These are phyloP conservation scores for Amanita muscaria DNA, from an alignment of 768 basidiomycete species.

Conservation along the genomic window DNA sequence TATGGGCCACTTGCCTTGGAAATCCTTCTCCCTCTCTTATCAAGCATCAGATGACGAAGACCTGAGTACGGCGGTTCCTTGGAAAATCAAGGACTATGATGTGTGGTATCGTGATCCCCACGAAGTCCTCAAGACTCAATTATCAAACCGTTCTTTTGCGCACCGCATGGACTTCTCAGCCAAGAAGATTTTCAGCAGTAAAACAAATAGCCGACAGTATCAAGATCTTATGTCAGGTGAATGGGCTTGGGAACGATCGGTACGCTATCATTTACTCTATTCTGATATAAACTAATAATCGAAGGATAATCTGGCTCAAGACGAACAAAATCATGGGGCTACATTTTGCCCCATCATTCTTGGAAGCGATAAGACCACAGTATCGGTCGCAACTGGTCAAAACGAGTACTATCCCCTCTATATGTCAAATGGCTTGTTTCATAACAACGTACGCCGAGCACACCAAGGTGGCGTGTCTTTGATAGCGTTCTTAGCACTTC, in stretches of 20 bases:
- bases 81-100: constrained; percentile 19
- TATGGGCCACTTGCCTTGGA: constrained; percentile 24
- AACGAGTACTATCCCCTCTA: constrained; percentile 30
- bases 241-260: constrained; percentile 32
- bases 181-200: constrained; percentile 20
- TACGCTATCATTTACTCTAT: constrained; percentile 11
- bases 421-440: constrained; percentile 23
- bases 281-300: neutral
- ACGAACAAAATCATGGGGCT: constrained; percentile 18
- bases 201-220: constrained; percentile 17
- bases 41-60: neutral
- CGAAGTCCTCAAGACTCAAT: constrained; percentile 10
- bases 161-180: constrained; percentile 19
- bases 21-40: constrained; percentile 3
- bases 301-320: constrained; percentile 20
- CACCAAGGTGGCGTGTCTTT: constrained; percentile 22
- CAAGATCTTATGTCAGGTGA: constrained; percentile 32
- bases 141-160: constrained; percentile 8
- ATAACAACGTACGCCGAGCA: constrained; percentile 23
- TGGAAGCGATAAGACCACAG: constrained; percentile 30
- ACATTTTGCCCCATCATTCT: constrained; percentile 25
- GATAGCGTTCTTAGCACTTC: no score
- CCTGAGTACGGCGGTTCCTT: no score
- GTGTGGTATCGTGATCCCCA: no score
- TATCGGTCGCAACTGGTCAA: constrained; percentile 29